Percentiles rank a stretch among this genome's conserved stretches.
These are phyloP conservation scores for Plasmodium gaboni DNA, from an alignment of 169 alveolate genomes.

Conservation along the genomic window DNA sequence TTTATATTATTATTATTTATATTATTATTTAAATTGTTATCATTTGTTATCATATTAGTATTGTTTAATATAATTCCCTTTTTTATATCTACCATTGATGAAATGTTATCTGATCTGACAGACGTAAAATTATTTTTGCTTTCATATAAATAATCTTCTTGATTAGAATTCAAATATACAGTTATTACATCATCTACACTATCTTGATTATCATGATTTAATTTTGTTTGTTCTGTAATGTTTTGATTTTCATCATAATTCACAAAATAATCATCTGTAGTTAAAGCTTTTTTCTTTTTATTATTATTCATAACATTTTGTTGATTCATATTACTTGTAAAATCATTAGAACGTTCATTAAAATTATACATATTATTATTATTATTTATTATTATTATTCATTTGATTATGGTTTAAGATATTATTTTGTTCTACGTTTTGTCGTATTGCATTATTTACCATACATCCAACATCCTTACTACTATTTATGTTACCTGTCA, in stretches of 20 bases:
- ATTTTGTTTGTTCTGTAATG: neutral
- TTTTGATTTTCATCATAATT: neutral
- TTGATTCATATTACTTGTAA: too few relatives aligned
- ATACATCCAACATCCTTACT: too few relatives aligned
- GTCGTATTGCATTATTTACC: too few relatives aligned
- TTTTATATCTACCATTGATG: neutral
- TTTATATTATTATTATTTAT: constrained; percentile 3
- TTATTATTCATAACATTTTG: too few relatives aligned
- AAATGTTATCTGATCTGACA: neutral
- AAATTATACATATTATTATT: neutral
- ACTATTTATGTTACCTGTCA: too few relatives aligned
- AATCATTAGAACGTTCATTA: neutral
- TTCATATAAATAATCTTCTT: neutral
- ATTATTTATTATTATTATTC: neutral
- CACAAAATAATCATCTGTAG: too few relatives aligned
- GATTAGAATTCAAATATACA: constrained; percentile 16
- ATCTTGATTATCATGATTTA: neutral
- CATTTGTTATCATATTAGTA: too few relatives aligned
- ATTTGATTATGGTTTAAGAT: neutral
- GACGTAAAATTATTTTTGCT: neutral
- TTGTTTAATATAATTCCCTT: too few relatives aligned
- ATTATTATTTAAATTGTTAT: constrained; percentile 8
- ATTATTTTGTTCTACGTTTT: too few relatives aligned
- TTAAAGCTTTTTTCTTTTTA: too few relatives aligned
- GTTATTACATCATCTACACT: neutral